Percentiles rank a stretch among this genome's conserved stretches.
These are phyloP conservation scores for Scytalidium lignicola DNA, from an alignment of 2,329 filamentous ascomycete species.

Conservation along the genomic window DNA sequence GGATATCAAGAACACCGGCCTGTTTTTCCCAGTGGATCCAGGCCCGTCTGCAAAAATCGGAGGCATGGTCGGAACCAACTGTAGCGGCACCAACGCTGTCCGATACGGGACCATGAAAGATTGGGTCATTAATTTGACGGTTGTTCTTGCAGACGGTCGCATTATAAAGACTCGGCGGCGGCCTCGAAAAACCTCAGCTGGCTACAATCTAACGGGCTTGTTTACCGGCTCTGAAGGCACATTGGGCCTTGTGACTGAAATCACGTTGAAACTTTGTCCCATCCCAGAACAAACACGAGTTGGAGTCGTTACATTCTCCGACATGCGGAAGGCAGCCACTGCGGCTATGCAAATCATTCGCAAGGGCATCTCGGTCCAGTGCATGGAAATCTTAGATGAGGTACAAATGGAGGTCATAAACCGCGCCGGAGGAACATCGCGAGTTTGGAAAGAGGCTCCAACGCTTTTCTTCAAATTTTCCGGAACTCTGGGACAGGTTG, in stretches of 20 bases:
- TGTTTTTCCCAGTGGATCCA: slow-evolving; percentile 89
- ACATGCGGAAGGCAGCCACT: slow-evolving; percentile 66
- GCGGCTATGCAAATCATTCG: slow-evolving; percentile 70
- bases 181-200: slow-evolving; percentile 73
- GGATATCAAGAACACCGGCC: slow-evolving; percentile 57
- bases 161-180: slow-evolving; percentile 72
- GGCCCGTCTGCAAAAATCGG: slow-evolving; percentile 65
- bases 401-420: slow-evolving; percentile 81
- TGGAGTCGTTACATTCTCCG: slow-evolving; percentile 72
- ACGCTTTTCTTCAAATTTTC: slow-evolving; percentile 84
- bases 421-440: slow-evolving; percentile 59
- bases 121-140: slow-evolving; percentile 77
- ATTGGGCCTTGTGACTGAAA: slow-evolving; percentile 73
- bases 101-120: slow-evolving; percentile 84
- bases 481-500: slow-evolving; percentile 67
- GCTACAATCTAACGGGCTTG: slow-evolving; percentile 74
- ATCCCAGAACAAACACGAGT: slow-evolving; percentile 71
- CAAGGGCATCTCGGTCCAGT: slow-evolving; percentile 31
- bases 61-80: slow-evolving; percentile 77
- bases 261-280: slow-evolving; percentile 73
- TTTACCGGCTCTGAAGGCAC: slow-evolving; percentile 82
- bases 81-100: slow-evolving; percentile 72
- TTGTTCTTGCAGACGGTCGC: slow-evolving; percentile 72
- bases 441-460: slow-evolving; percentile 66
- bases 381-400: slow-evolving; percentile 74